phyloP scores from a whole-genome alignment of 2,329 filamentous ascomycete genomes.

The Sclerotinia glacialis region DNA sequence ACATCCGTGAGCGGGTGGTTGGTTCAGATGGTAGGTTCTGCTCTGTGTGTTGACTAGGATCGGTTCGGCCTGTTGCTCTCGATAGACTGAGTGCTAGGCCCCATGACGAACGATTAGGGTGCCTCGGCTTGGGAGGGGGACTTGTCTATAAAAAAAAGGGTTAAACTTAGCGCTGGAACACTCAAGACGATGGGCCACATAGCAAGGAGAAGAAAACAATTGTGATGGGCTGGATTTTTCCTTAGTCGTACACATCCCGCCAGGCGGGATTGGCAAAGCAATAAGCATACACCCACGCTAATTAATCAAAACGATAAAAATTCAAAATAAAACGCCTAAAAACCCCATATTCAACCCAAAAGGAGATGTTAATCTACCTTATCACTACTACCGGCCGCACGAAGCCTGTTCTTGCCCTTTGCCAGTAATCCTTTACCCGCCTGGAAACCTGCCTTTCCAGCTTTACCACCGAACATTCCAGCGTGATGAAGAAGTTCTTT shows the following conservation, averaged over 20 bases:
- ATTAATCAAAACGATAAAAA: slow-evolving; percentile 34
- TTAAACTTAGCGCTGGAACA: slow-evolving; percentile 35
- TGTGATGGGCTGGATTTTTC: slow-evolving; percentile 36
- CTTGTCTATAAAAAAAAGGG: slow-evolving; percentile 40
- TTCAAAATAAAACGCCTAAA: slow-evolving; percentile 33
- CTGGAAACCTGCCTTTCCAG: slow-evolving; percentile 61
- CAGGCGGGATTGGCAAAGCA: slow-evolving; percentile 36
- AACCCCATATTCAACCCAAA: slow-evolving; percentile 35
- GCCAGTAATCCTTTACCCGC: slow-evolving; percentile 88
- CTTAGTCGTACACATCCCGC: slow-evolving; percentile 39
- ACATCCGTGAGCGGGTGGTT: background rate
- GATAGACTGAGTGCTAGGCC: slow-evolving; percentile 35
- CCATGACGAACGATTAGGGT: slow-evolving; percentile 48
- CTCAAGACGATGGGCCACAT: slow-evolving; percentile 34
- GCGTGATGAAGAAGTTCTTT: slow-evolving; percentile 87
- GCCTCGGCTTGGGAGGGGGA: slow-evolving; percentile 40
- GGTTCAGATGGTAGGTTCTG: slow-evolving; percentile 15
- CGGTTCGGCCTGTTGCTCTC: slow-evolving; percentile 5
- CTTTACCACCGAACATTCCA: slow-evolving; percentile 65
- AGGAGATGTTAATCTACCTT: slow-evolving; percentile 74
- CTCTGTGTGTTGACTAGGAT: slow-evolving; percentile 3
- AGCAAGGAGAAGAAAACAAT: slow-evolving; percentile 34
- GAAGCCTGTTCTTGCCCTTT: slow-evolving; percentile 84
- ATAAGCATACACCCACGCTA: slow-evolving; percentile 27
- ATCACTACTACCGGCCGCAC: slow-evolving; percentile 59